These are phyloP conservation scores for Mucor irregularis DNA, from an alignment of 371 early-diverging fungal genomes.

Conservation along the genomic window DNA sequence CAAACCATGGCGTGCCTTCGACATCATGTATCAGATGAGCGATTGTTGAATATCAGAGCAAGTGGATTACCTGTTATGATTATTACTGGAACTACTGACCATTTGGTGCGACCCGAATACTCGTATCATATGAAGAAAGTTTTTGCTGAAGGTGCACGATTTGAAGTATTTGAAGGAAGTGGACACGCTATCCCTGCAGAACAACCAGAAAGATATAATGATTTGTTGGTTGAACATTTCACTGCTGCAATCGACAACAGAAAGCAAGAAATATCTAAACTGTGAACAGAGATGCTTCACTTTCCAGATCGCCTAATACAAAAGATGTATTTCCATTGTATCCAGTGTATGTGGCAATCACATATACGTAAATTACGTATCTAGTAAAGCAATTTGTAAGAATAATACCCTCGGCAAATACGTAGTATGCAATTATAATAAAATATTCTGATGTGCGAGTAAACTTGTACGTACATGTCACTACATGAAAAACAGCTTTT, in stretches of 20 bases:
- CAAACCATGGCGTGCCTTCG: conserved; percentile 41
- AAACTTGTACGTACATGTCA: too few relatives aligned
- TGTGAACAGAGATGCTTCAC: too few relatives aligned
- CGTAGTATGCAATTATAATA: too few relatives aligned
- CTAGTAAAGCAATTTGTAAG: too few relatives aligned
- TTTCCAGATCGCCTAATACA: too few relatives aligned
- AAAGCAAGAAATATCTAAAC: too few relatives aligned
- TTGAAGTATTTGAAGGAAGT: conserved; percentile 42
- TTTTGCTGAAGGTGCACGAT: conserved; percentile 20
- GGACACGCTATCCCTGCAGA: conserved; percentile 50
- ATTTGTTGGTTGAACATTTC: conserved; percentile 27
- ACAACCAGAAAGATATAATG: conserved; percentile 39
- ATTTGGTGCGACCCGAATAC: conserved; percentile 31
- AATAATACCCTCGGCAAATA: too few relatives aligned
- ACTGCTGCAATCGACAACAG: not conserved
- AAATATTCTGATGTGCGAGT: too few relatives aligned
- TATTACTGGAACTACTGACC: conserved; percentile 42
- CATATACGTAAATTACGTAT: too few relatives aligned
- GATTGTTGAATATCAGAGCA: conserved; percentile 25
- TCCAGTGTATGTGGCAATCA: too few relatives aligned
- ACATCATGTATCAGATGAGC: conserved; percentile 39
- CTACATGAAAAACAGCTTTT: too few relatives aligned
- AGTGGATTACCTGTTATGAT: conserved; percentile 39
- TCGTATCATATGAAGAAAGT: conserved; percentile 36
- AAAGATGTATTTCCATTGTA: too few relatives aligned